Base-by-base conservation (phyloP, 805 yeast species). In the Hagleromyces aurorensis region DNA sequence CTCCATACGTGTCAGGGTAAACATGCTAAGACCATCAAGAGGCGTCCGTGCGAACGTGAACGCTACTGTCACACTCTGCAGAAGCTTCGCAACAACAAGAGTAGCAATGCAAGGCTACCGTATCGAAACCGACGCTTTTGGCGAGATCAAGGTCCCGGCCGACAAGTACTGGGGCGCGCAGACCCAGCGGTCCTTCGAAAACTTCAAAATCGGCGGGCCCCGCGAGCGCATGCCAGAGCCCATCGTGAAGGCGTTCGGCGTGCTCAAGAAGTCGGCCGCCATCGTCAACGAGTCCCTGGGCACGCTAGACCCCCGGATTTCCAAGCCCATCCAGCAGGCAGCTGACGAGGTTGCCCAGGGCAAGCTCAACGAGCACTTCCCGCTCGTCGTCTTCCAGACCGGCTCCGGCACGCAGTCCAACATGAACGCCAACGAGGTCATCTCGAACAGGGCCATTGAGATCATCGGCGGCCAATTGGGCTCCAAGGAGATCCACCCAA, bases 391-490 rank as follows among this genome's bases (percentile, higher is more conserved):
- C 20, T 91, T 86, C 81, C 98, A 91, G 69, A 91, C 98, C 37
- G 98, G 98, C 37, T 83, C 95, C 18, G 98, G 98, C 59, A 91
- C 98, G 35, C 98, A 91, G 65, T 79, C 94, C 41, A 91, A 91
- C 70, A 91, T 91, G 97, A 89, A 91, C 62, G 95, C 97, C 55
- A 91, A 91, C 62, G 98, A 91, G 69, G 98, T 91, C 46, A 91
- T 91, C 53, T 84, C 96, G 33, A 91, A 91, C 75, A 78, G 98
- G 55, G 98, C 98, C 48, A 91, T 91, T 61, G 97, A 91, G 66
- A 53, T 91, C 31, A 71, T 91, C 44, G 97, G 96, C 41, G 98
- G 97, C 38, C 71, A 69, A 53, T 64, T 80, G 53, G 98, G 98
- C 38, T 78, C 95, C 40, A 91, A 91, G 69, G 70, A 64, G 41